phyloP scores from a whole-genome alignment of 208 protist species.

The Porcisia hertigi region DNA sequence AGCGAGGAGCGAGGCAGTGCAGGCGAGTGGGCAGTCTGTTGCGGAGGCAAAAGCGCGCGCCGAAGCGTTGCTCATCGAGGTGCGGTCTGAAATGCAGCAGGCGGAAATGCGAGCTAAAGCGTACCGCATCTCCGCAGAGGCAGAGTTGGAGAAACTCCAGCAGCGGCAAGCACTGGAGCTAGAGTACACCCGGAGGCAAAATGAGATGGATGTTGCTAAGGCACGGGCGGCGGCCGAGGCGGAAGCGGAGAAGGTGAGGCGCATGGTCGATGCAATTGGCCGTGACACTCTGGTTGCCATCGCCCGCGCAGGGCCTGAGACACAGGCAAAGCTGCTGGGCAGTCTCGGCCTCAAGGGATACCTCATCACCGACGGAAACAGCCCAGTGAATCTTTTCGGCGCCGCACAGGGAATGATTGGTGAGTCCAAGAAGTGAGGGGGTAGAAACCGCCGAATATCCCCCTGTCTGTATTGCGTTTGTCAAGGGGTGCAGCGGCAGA shows the following conservation, averaged over 20 bases:
- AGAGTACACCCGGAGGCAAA: conserved; percentile 73
- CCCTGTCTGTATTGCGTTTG: no score
- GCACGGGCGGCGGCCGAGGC: conserved; percentile 70
- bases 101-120: conserved; percentile 83
- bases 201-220: conserved; percentile 89
- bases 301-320: conserved; percentile 92
- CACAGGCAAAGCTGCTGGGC: conserved; percentile 95
- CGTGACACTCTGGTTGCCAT: conserved; percentile 92
- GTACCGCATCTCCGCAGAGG: conserved; percentile 78
- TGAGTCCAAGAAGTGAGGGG: conserved; percentile 19
- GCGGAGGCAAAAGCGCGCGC: conserved; percentile 92
- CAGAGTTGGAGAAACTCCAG: conserved; percentile 87
- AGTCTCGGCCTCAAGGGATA: conserved; percentile 94
- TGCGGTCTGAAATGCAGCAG: conserved; percentile 86
- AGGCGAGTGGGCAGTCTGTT: conserved; percentile 91
- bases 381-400: conserved; percentile 96
- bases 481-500: background rate
- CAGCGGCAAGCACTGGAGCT: conserved; percentile 86
- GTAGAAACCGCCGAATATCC: background rate
- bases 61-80: conserved; percentile 90
- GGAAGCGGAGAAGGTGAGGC: conserved; percentile 88
- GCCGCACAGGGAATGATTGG: conserved; percentile 94
- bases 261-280: conserved; percentile 89
- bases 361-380: conserved; percentile 96
- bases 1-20: conserved; percentile 91